Base-by-base conservation (phyloP, 805 yeast species). In the Candida yuanshanica region DNA sequence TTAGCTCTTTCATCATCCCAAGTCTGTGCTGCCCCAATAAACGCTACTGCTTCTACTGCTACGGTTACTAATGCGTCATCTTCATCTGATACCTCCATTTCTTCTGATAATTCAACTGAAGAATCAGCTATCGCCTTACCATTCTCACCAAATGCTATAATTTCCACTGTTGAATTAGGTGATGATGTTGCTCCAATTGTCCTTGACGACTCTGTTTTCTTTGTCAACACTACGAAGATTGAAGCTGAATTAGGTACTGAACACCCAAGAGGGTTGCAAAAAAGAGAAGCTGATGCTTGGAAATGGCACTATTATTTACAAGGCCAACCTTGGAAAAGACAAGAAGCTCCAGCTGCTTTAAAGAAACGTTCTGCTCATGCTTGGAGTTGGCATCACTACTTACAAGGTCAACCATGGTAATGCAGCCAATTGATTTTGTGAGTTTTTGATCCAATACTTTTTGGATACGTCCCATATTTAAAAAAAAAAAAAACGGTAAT, bases 251-350 rank as follows among this genome's bases (percentile, higher is more conserved):
- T 31, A 47, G 51, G 3, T 43, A 17, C 22, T 3, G 47, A 36
- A 13, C 36, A 48, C 26, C 21, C 45, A 7, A 53, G 52, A 44
- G 35, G 56, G 22, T 45, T 39, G n/a, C 48, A 50, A 20, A 24
- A 24, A 24, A 24, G 27, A 9, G 27, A 24, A 24, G 27, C 27
- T 24, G 55, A 50, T 10, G 49, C 58, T 4, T 48, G 55, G 55
- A 23, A 27, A 13, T 52, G 52, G 54, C 44, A 47, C 29, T 27
- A 20, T 5, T 47, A 42, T 31, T 33, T 27, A 23, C 24, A n/a
- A n/a, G n/a, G n/a, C n/a, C n/a, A n/a, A n/a, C n/a, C n/a, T n/a
- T n/a, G n/a, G n/a, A n/a, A n/a, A n/a, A n/a, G n/a, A n/a, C n/a
- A n/a, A n/a, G n/a, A n/a, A n/a, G n/a, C n/a, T n/a, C n/a, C n/a